Percentiles rank a stretch among this genome's conserved stretches.
These are phyloP conservation scores for Collybia nuda DNA, from an alignment of 768 basidiomycete species.

Conservation along the genomic window DNA sequence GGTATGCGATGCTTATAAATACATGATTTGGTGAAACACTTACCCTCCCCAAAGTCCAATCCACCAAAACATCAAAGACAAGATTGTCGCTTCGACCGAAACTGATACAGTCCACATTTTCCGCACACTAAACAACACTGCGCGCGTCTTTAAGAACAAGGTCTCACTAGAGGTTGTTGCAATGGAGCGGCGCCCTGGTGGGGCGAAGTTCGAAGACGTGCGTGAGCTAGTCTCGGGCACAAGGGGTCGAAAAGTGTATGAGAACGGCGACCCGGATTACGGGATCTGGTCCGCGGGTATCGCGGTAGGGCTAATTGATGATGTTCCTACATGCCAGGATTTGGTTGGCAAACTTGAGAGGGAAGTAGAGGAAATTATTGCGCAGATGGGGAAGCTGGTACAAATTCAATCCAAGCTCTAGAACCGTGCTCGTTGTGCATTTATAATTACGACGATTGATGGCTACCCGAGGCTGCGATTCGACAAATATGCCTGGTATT, in stretches of 20 bases:
- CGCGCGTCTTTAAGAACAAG: constrained; percentile 85
- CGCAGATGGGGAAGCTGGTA: constrained; percentile 35
- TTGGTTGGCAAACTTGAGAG: constrained; percentile 67
- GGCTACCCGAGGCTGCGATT: too few relatives aligned
- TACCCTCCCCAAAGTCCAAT: constrained; percentile 53
- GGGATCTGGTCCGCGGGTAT: constrained; percentile 85
- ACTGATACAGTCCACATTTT: constrained; percentile 89
- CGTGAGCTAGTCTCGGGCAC: constrained; percentile 73
- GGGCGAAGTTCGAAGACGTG: constrained; percentile 86
- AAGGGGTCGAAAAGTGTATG: constrained; percentile 74
- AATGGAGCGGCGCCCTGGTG: constrained; percentile 77
- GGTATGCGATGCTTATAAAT: constrained; percentile 34
- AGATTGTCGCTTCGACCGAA: constrained; percentile 82
- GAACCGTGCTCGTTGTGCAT: not conserved
- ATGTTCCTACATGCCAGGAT: constrained; percentile 80
- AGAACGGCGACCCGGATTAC: constrained; percentile 80
- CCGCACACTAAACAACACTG: constrained; percentile 80
- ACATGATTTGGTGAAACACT: not conserved
- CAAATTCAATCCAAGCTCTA: constrained; percentile 39
- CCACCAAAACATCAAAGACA: constrained; percentile 88
- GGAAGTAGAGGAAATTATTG: constrained; percentile 72
- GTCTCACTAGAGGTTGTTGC: constrained; percentile 83
- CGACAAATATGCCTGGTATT: too few relatives aligned
- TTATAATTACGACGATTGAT: too few relatives aligned
- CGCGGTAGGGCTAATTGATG: constrained; percentile 70